Conservation (phyloP, 441 rosid species). For the Mallotus repandus region DNA sequence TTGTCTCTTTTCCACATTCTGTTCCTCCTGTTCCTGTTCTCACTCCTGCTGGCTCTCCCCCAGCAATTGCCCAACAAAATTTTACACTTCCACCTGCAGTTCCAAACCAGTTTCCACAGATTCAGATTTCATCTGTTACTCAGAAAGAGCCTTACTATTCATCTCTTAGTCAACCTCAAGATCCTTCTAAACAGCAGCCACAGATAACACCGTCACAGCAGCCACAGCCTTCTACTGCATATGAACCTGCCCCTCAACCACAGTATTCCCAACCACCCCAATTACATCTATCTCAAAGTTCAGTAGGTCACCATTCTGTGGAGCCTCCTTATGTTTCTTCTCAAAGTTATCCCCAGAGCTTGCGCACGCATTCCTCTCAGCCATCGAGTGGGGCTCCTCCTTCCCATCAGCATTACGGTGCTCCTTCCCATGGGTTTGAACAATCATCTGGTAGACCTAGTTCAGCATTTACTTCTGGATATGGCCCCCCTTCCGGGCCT, state of each 20-base stretch:
- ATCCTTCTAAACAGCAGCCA: slow-evolving; percentile 49
- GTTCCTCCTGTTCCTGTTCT: slow-evolving; percentile 40
- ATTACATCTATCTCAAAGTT: slow-evolving; percentile 44
- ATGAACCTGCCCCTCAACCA: slow-evolving; percentile 32
- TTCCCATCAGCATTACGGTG: slow-evolving; percentile 60
- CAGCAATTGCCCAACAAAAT: slow-evolving; percentile 48
- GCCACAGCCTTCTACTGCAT: slow-evolving; percentile 44
- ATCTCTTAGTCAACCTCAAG: slow-evolving; percentile 56
- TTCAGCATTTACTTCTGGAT: slow-evolving; percentile 62
- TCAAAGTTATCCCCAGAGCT: slow-evolving; percentile 56
- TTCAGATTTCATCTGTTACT: slow-evolving; percentile 45
- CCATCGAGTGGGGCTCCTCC: slow-evolving; percentile 51
- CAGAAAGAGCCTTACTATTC: slow-evolving; percentile 72
- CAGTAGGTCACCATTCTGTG: slow-evolving; percentile 58
- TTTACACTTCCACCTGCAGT: slow-evolving; percentile 52
- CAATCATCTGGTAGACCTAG: slow-evolving; percentile 56
- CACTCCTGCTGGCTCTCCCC: slow-evolving; percentile 39
- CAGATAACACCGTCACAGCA: slow-evolving; percentile 51
- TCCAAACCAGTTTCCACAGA: slow-evolving; percentile 54
- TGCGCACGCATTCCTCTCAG: slow-evolving; percentile 53
- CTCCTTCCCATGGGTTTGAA: slow-evolving; percentile 56
- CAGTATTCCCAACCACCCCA: slow-evolving; percentile 26
- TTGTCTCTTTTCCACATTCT: slow-evolving; percentile 37
- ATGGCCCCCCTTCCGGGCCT: slow-evolving; percentile 46
- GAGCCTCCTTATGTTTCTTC: slow-evolving; percentile 54